Conservation (phyloP, 2,329 filamentous ascomycete genomes). For the Alternaria burnsii region DNA sequence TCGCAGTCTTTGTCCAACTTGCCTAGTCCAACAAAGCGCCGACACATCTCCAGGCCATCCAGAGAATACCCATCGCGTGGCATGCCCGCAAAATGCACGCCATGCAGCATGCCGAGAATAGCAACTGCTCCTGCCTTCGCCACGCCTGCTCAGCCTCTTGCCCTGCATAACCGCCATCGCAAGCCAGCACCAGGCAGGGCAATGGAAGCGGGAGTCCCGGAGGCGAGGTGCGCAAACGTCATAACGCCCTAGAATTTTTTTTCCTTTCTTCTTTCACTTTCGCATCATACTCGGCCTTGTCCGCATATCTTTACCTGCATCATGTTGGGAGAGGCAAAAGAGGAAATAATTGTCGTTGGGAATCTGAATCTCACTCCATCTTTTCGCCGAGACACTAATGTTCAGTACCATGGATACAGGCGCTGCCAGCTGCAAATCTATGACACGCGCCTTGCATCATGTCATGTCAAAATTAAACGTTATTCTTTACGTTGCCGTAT, state of each 20-base stretch:
- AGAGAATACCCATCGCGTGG: slow-evolving; percentile 2
- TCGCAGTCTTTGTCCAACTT: slow-evolving; percentile 1
- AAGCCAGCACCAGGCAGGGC: neutral
- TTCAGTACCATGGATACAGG: slow-evolving; percentile 9
- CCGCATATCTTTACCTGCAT: neutral
- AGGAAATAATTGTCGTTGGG: neutral
- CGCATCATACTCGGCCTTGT: slow-evolving; percentile 1
- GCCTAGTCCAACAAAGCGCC: slow-evolving; percentile 4
- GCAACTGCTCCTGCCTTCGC: slow-evolving; percentile 10
- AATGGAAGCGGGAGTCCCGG: slow-evolving; percentile 7
- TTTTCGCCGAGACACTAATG: slow-evolving; percentile 6
- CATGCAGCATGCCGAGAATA: slow-evolving; percentile 28
- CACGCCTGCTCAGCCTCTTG: slow-evolving; percentile 13
- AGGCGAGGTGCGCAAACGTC: slow-evolving; percentile 5
- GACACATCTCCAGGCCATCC: slow-evolving; percentile 5
- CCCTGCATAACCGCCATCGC: slow-evolving; percentile 15
- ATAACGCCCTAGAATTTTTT: neutral
- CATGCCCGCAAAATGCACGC: slow-evolving; percentile 1
- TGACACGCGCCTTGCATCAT: slow-evolving; percentile 19
- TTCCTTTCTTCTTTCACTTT: neutral
- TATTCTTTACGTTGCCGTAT: slow-evolving; percentile 2
- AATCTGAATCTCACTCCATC: neutral
- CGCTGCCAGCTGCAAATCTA: neutral
- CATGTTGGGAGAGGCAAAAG: slow-evolving; percentile 3
- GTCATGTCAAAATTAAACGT: slow-evolving; percentile 14